Percentiles rank a stretch among this genome's conserved stretches.
phyloP scores from a whole-genome alignment of 2,329 filamentous ascomycete genomes.

The Aspergillus fijiensis region DNA sequence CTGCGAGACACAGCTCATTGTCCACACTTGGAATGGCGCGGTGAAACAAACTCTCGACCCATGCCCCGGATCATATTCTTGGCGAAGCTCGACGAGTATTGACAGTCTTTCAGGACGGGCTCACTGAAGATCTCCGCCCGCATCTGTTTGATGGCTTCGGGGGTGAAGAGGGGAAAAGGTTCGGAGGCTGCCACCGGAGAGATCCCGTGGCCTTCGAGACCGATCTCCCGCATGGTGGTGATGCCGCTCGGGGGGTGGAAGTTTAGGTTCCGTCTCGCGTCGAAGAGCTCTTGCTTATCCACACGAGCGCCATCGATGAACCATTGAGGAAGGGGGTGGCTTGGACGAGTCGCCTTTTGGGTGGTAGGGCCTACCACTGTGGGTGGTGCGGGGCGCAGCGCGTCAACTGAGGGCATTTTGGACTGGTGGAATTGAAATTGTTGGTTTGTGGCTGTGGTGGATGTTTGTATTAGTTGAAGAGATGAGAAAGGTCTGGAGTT shows the following conservation, averaged over 20 bases:
- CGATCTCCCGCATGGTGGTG: neutral
- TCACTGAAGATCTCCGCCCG: conserved; percentile 55
- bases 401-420: no score
- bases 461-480: no score
- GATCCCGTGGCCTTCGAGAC: neutral
- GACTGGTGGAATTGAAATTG: no score
- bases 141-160: neutral
- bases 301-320: neutral
- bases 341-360: neutral
- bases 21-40: neutral
- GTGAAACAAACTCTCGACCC: conserved; percentile 52
- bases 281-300: neutral
- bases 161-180: neutral
- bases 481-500: no score
- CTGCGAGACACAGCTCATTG: conserved; percentile 28
- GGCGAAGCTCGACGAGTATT: conserved; percentile 57
- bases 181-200: neutral
- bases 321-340: neutral
- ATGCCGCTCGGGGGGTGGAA: neutral
- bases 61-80: conserved; percentile 53
- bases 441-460: no score
- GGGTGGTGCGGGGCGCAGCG: neutral
- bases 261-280: neutral
- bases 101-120: conserved; percentile 56
- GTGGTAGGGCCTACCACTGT: neutral